These are phyloP conservation scores for Boletus subparvulus DNA, from an alignment of 768 basidiomycete genomes.

Conservation along the genomic window DNA sequence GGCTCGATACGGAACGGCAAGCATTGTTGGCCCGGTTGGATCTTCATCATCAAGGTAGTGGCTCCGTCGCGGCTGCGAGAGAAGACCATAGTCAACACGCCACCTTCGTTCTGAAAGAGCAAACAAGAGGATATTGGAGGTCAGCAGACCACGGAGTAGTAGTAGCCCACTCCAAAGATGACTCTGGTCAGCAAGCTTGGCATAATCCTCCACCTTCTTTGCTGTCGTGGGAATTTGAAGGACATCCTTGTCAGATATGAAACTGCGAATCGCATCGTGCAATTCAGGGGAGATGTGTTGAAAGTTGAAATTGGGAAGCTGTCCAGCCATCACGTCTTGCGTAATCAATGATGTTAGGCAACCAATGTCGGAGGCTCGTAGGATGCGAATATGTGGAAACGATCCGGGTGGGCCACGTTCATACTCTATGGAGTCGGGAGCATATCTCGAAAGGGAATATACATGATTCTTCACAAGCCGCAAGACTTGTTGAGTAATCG, in stretches of 20 bases:
- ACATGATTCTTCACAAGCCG: conserved; percentile 3
- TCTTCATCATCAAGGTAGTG: too few species aligned
- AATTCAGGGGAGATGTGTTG: neutral
- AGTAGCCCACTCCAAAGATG: neutral
- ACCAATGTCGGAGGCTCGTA: neutral
- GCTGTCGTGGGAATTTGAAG: neutral
- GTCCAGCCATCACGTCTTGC: conserved; percentile 7
- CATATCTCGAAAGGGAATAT: too few species aligned
- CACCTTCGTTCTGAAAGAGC: conserved; percentile 30
- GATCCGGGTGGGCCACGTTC: neutral
- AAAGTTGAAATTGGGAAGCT: conserved; percentile 12
- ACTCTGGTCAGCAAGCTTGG: neutral
- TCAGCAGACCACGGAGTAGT: conserved; percentile 32
- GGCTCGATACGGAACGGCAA: conserved; percentile 37
- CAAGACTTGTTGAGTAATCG: conserved; percentile 28
- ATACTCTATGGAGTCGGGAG: conserved; percentile 3
- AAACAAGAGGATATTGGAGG: conserved; percentile 23
- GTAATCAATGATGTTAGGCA: neutral
- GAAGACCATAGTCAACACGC: conserved; percentile 33
- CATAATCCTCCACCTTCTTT: conserved; percentile 1
- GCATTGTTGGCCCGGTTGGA: too few species aligned
- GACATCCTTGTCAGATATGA: conserved; percentile 11
- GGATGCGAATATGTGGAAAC: conserved; percentile 10
- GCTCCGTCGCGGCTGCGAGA: too few species aligned
- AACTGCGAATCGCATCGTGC: conserved; percentile 3